These are phyloP conservation scores for Myxozyma vanderwaltii DNA, from an alignment of 805 yeast species.

Conservation along the genomic window DNA sequence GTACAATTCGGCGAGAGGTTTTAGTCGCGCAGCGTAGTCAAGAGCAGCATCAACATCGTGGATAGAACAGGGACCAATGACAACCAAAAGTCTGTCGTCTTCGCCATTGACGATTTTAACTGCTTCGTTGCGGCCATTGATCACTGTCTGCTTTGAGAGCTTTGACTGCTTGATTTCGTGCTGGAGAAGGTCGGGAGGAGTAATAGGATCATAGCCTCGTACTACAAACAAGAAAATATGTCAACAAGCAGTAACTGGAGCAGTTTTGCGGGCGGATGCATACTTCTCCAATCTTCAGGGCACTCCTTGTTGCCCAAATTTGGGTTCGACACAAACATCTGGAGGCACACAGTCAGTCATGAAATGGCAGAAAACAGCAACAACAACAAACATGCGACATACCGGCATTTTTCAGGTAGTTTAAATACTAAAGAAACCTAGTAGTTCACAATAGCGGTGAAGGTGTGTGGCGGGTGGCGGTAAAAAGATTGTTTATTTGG, in stretches of 20 bases:
- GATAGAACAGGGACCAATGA: slow-evolving; percentile 96
- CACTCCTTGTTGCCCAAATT: slow-evolving; percentile 81
- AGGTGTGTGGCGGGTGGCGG: no score
- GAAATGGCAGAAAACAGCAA: background rate
- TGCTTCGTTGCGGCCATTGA: slow-evolving; percentile 75
- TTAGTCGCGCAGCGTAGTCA: slow-evolving; percentile 76
- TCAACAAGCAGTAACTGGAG: background rate
- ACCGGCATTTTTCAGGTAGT: slow-evolving; percentile 10
- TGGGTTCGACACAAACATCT: slow-evolving; percentile 83
- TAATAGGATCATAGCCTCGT: slow-evolving; percentile 88
- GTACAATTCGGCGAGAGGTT: slow-evolving; percentile 59
- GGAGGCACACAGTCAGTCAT: no score
- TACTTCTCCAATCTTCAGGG: slow-evolving; percentile 67
- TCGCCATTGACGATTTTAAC: slow-evolving; percentile 72
- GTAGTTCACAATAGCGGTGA: no score
- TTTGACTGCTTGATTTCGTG: slow-evolving; percentile 75
- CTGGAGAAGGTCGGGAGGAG: slow-evolving; percentile 93
- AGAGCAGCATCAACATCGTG: slow-evolving; percentile 92
- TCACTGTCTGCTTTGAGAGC: slow-evolving; percentile 60
- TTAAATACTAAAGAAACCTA: background rate
- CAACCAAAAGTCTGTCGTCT: slow-evolving; percentile 84
- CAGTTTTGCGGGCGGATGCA: slow-evolving; percentile 15
- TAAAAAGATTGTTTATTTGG: no score
- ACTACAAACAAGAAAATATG: slow-evolving; percentile 38
- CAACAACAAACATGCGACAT: background rate